phyloP scores from a whole-genome alignment of 2,329 filamentous ascomycete genomes.

The Coniella lustricola region DNA sequence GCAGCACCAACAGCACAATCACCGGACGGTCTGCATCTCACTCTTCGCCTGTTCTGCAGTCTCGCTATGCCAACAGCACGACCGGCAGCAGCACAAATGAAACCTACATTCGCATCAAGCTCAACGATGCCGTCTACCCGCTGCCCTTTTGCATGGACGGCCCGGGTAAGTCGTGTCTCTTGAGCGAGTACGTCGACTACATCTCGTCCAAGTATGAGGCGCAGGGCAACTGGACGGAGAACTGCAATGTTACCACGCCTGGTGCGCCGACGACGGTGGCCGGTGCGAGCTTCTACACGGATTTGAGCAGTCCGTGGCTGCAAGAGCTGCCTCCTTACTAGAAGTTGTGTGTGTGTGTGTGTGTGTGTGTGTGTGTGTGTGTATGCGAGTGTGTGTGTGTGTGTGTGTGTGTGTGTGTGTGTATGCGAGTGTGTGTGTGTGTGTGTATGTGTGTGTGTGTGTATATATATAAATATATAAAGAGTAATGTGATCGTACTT shows the following conservation, averaged over 20 bases:
- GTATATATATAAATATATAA: too few relatives aligned
- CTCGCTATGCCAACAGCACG: conserved; percentile 2
- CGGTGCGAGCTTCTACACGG: conserved; percentile 43
- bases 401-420: too few relatives aligned
- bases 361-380: too few relatives aligned
- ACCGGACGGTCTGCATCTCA: not conserved
- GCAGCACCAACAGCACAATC: not conserved
- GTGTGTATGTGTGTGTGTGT: too few relatives aligned
- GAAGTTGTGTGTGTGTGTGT: too few relatives aligned
- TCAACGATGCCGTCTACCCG: conserved; percentile 59
- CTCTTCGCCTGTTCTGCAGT: conserved; percentile 1
- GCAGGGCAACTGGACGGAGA: conserved; percentile 42
- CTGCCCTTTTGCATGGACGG: conserved; percentile 47
- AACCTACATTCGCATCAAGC: conserved; percentile 47
- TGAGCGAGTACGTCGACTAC: conserved; percentile 38
- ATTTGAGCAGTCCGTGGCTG: conserved; percentile 34
- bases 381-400: too few relatives aligned
- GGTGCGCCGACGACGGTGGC: conserved; percentile 33
- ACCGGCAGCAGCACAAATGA: conserved; percentile 22
- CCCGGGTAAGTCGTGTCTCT: conserved; percentile 45
- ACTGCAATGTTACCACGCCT: conserved; percentile 38
- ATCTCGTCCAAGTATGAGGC: conserved; percentile 37
- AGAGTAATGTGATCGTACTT: too few relatives aligned
- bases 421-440: too few relatives aligned
- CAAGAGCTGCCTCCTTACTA: conserved; percentile 14